Base-by-base conservation (phyloP, 2,329 filamentous ascomycete species). In the Colletotrichum karsti region DNA sequence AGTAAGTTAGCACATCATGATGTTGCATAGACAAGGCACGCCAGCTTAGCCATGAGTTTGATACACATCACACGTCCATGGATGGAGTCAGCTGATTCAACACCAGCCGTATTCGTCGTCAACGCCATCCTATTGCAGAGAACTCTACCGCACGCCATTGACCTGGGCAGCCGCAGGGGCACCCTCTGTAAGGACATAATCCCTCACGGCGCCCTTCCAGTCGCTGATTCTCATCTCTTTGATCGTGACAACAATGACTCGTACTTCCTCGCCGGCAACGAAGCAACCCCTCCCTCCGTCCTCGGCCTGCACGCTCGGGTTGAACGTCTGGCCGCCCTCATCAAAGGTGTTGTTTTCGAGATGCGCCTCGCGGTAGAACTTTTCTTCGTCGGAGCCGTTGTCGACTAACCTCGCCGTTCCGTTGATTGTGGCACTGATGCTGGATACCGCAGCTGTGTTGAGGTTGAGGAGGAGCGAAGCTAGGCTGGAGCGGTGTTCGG, bases 401-500 rank as follows among this genome's bases (percentile, higher is more conserved):
- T 91, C 85, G 13, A 97, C 86, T 37, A 98, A 85, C 35, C 88
- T 84, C 2, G 96, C 96, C 39, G 88, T 86, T n/a, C 96, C 96
- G 72, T 95, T 96, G 78, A 99, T 97, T 15, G 95, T 98, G 33
- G 94, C 94, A 71, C 91, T 94, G 81, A 98, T 98, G 76, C 91
- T 93, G 60, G 91, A 93, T 68, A 99, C 86, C 35, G 93, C 93
- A 46, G 92, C 92, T 9, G 93, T 94, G 82, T 99, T 99, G 78
- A 99, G 88, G 80, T 96, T 96, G 73, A 97, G 87, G 20, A 99
- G 88, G 53, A 98, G 87, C 26, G 90, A 90, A 7, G 95, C 94
- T 15, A 98, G 87, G 69, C 91, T 93, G 39, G 93, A 94, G 13
- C 90, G 87, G 69, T 86, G 86, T 56, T 89, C 89, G 55, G 87